Percentiles rank a stretch among this genome's conserved stretches.
phyloP scores from a whole-genome alignment of 164 flowering plant species.

The Vitis cinerea region DNA sequence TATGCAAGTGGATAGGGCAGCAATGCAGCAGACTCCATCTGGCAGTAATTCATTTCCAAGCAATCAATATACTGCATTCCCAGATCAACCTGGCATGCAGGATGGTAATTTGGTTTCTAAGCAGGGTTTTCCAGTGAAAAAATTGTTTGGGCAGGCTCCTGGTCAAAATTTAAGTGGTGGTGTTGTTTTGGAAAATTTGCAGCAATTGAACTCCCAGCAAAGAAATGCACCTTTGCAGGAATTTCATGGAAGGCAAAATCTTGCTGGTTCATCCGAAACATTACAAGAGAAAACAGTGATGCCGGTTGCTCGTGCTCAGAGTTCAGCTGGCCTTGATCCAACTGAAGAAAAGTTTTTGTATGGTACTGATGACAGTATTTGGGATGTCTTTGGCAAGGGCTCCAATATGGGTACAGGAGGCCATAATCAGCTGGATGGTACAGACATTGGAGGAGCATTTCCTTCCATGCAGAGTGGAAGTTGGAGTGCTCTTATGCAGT shows the following conservation, averaged over 20 bases:
- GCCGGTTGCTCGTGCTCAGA: slow-evolving; percentile 25
- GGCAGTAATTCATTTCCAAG: slow-evolving; percentile 22
- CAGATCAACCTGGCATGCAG: slow-evolving; percentile 24
- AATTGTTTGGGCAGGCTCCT: slow-evolving; percentile 12
- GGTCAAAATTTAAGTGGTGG: slow-evolving; percentile 24
- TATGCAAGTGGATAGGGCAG: slow-evolving; percentile 25
- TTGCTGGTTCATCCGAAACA: slow-evolving; percentile 14
- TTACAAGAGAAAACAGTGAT: slow-evolving; percentile 18
- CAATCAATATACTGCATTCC: slow-evolving; percentile 22
- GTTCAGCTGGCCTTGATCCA: slow-evolving; percentile 38
- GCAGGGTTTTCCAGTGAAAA: slow-evolving; percentile 23
- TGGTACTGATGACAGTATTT: slow-evolving; percentile 41
- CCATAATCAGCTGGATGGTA: slow-evolving; percentile 18
- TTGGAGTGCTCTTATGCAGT: slow-evolving; percentile 61
- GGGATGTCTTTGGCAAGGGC: slow-evolving; percentile 41
- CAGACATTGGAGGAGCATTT: slow-evolving; percentile 21
- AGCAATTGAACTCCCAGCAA: slow-evolving; percentile 23
- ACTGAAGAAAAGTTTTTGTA: slow-evolving; percentile 44
- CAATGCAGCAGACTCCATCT: slow-evolving; percentile 20
- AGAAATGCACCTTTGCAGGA: slow-evolving; percentile 20
- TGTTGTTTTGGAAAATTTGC: slow-evolving; percentile 18
- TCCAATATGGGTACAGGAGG: slow-evolving; percentile 13
- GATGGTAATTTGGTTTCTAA: slow-evolving; percentile 19
- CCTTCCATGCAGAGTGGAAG: slow-evolving; percentile 46
- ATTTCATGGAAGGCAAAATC: slow-evolving; percentile 22